Evolutionary conservation across 805 yeast genomes (phyloP).

Genomic region (Metschnikowia baotianmanensis): DNA sequence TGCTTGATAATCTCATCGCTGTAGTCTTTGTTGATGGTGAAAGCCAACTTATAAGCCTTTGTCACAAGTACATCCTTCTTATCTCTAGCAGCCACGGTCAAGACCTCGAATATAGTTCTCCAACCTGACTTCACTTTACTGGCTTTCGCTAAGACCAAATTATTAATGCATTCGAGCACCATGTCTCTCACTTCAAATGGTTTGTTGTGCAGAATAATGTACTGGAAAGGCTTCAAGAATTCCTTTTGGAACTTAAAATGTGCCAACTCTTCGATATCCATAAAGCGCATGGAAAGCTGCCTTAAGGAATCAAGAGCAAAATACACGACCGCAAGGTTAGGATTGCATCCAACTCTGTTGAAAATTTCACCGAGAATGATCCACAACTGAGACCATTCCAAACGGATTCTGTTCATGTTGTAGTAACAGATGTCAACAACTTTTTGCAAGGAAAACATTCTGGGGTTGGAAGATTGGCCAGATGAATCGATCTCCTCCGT

Average conservation of each 20-base stretch:
- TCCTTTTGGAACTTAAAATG: conserved; percentile 96
- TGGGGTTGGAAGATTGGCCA: conserved; percentile 75
- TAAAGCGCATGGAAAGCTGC: conserved; percentile 87
- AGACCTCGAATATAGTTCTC: conserved; percentile 80
- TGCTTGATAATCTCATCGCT: conserved; percentile 63
- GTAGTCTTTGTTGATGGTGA: conserved; percentile 58
- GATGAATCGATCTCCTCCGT: conserved; percentile 89
- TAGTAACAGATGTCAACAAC: conserved; percentile 97
- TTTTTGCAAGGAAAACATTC: conserved; percentile 90
- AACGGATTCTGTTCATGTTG: conserved; percentile 92
- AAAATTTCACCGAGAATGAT: conserved; percentile 87
- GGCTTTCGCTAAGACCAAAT: conserved; percentile 77
- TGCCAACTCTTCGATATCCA: conserved; percentile 89
- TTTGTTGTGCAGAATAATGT: conserved; percentile 65
- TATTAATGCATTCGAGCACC: conserved; percentile 86
- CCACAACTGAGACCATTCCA: conserved; percentile 98
- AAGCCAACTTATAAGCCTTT: conserved; percentile 62
- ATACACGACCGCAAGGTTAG: conserved; percentile 71
- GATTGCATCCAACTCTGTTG: conserved; percentile 78
- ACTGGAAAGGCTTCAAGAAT: conserved; percentile 86
- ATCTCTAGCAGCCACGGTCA: conserved; percentile 69
- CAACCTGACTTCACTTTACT: conserved; percentile 86
- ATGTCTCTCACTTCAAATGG: conserved; percentile 75
- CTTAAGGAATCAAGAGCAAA: conserved; percentile 94
- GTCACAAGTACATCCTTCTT: conserved; percentile 56